These are phyloP conservation scores for Ganoderma leucocontextum DNA, from an alignment of 1,284 basidiomycete species.

Conservation along the genomic window DNA sequence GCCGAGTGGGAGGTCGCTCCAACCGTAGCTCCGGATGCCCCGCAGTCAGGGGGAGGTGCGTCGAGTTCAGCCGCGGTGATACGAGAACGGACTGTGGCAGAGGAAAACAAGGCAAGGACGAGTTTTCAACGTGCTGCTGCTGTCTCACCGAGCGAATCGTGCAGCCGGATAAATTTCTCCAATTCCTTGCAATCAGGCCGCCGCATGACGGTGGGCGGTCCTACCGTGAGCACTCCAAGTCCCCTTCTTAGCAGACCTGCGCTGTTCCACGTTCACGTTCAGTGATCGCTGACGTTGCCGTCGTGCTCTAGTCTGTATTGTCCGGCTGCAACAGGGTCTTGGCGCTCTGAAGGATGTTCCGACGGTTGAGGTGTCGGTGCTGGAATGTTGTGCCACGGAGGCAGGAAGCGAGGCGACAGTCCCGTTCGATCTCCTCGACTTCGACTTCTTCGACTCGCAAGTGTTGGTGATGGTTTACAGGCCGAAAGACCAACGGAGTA, in stretches of 20 bases:
- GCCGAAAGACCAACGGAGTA: conserved; percentile 27
- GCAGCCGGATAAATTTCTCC: conserved; percentile 36
- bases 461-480: conserved; percentile 66
- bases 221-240: conserved; percentile 33
- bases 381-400: conserved; percentile 35
- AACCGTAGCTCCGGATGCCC: conserved; percentile 17
- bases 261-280: conserved; percentile 30
- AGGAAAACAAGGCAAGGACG: conserved; percentile 55
- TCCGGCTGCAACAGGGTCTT: conserved; percentile 35
- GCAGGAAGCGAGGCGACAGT: conserved; percentile 27
- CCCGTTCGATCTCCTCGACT: conserved; percentile 62
- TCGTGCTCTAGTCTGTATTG: conserved; percentile 36
- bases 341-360: conserved; percentile 24
- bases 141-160: conserved; percentile 28
- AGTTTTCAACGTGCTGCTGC: conserved; percentile 28
- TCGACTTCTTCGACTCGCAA: conserved; percentile 81
- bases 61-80: conserved; percentile 38
- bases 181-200: conserved; percentile 38
- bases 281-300: conserved; percentile 24
- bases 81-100: conserved; percentile 60
- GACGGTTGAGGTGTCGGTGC: conserved; percentile 33
- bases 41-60: conserved; percentile 17
- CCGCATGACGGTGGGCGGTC: conserved; percentile 34
- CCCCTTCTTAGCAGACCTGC: conserved; percentile 21
- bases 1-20: conserved; percentile 22